Base-by-base conservation (phyloP, 2,329 filamentous ascomycete genomes). In the Dendryphion nanum region DNA sequence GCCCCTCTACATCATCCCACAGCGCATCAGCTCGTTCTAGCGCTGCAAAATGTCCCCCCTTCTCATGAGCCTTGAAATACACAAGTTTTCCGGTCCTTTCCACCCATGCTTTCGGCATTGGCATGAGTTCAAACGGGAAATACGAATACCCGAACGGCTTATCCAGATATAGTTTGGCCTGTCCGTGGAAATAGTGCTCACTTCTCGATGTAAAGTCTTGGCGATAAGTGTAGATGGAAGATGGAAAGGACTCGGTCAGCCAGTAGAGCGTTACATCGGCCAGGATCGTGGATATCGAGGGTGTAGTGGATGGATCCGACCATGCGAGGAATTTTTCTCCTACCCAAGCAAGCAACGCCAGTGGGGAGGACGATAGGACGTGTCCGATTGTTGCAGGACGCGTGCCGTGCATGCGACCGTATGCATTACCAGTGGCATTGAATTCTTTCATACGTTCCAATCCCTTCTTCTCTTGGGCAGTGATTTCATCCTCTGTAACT, bases 321-420 rank as follows among this genome's bases (percentile, higher is more conserved):
- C 76, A 81, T 4, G 70, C 71, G 1, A 77, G 57, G 39, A 76
- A 75, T 52, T 80, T 81, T 47, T 81, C 78, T 4, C 73, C 75
- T 18, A 81, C 68, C 73, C 79, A 84, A 5, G 73, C 70, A 2
- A 84, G 66, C 15, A 83, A 51, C 0, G 77, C 75, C 1, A 83
- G 44, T 0, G 81, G 80, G 21, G 66, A 79, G 4, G 73, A 64
- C 3, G 71, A 64, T 1, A 83, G 57, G 0, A 70, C 73, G 4
- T 80, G 66, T 0, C 78, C 78, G 30, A 82, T 75, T 0, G 79
- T 83, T 0, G 70, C 66, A 0, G 79, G 75, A 6, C 74, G 61
- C 0, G 77, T 78, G 1, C 66, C 74, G 37, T 83, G 80, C 51
- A 75, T 68, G 0, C 66, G 35, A 0, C 70, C 68, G 50, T 82